Evolutionary conservation across 2,329 filamentous ascomycete genomes (phyloP).

Genomic region (Epichloe baconii): DNA sequence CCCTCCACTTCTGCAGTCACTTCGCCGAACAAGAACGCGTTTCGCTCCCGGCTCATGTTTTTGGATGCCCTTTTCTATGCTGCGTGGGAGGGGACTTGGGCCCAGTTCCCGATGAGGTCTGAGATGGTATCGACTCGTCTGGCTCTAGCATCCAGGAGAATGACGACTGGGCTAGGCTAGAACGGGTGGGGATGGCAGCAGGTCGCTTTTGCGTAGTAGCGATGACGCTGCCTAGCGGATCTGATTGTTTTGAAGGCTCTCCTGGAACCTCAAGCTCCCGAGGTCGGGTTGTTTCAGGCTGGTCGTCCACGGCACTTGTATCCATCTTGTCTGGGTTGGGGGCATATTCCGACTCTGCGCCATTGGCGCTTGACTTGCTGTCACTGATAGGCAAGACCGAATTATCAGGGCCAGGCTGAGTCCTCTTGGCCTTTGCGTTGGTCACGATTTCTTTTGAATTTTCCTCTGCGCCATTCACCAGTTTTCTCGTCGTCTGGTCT

Average conservation of each 20-base stretch:
- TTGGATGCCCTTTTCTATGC: constrained; percentile 27
- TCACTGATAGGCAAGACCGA: neutral
- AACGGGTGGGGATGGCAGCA: constrained; percentile 44
- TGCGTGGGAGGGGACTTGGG: constrained; percentile 19
- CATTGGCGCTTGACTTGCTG: neutral
- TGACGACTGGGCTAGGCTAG: constrained; percentile 57
- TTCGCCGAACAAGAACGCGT: constrained; percentile 48
- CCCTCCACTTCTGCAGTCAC: constrained; percentile 24
- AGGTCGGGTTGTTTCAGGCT: neutral
- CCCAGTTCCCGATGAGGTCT: constrained; percentile 10
- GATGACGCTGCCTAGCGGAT: neutral
- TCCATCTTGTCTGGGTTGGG: neutral
- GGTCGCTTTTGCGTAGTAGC: constrained; percentile 11
- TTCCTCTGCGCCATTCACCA: neutral
- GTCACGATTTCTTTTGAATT: neutral
- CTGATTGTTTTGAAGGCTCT: neutral
- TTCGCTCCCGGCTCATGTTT: constrained; percentile 37
- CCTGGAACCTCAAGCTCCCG: neutral
- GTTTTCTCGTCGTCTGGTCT: neutral
- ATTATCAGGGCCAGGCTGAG: neutral
- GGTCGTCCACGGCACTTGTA: neutral
- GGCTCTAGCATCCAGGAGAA: constrained; percentile 70
- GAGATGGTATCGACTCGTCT: constrained; percentile 23
- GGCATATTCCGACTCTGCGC: neutral
- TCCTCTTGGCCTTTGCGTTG: neutral